Base-by-base conservation (phyloP, 1,284 basidiomycete genomes). In the Malassezia equina region DNA sequence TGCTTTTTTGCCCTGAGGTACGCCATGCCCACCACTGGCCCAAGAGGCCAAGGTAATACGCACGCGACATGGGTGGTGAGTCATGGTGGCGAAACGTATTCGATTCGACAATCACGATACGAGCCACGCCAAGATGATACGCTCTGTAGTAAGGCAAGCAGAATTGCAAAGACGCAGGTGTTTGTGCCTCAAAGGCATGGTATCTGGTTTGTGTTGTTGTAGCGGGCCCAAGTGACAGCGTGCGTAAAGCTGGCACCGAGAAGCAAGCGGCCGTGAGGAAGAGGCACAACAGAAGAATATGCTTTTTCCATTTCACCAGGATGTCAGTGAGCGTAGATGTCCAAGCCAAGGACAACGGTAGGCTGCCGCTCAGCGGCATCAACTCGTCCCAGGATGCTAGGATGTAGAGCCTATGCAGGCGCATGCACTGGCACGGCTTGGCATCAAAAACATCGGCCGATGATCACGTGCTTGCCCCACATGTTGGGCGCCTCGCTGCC, bases 361-460 rank as follows among this genome's bases (percentile, higher is more conserved):
- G 19, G 12, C 19, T 19, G 36, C 36, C 36, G 36, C 36, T 39
- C 17, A 39, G 36, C 36, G 33, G 36, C 19, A 39, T 19, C 36
- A 39, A 39, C 6, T 9, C 11, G 36, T 39, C 36, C 19, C 36
- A 21, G 36, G 19, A 19, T 19, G 36, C 19, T 39, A 21, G 9
- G 36, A 21, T 33, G 32, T 33, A 19, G 33, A 34, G 33, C 2
- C 7, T 13, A 39, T 39, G 36, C 36, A 39, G 36, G 36, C 36
- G 19, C 9, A 39, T 39, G 36, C 36, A 39, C 12, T 21, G 17
- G 17, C 19, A 21, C 34, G n/a, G n/a, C 36, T 39, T 39, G 36
- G 36, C 36, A 9, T 7, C 41, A 15, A 43, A 25, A 43, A 25
- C 41, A 43, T 50, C 39, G 48, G 48, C 48, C 40, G 48, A 40